Conservation (phyloP, 805 yeast genomes). For the Candida tibetensis region DNA sequence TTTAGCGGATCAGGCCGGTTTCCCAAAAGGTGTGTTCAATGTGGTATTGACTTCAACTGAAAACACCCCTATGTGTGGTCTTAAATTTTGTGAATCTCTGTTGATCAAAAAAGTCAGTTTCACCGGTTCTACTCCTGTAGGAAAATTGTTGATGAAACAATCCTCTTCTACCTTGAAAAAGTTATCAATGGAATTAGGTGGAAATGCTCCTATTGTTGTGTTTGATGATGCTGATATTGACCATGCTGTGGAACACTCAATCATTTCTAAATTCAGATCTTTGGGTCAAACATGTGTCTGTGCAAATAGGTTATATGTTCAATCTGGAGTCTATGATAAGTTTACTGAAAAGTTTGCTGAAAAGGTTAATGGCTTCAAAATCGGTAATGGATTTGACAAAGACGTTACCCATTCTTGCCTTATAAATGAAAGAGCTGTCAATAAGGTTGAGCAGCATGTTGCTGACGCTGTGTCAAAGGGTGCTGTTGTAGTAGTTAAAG, state of each 20-base stretch:
- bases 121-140: constrained; percentile 65
- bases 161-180: constrained; percentile 57
- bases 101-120: constrained; percentile 56
- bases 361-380: constrained; percentile 45
- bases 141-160: constrained; percentile 57
- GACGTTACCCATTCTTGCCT: constrained; percentile 56
- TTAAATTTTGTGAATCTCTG: constrained; percentile 47
- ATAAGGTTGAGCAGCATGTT: constrained; percentile 53
- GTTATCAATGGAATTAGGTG: constrained; percentile 62
- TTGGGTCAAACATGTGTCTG: constrained; percentile 68
- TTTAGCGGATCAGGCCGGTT: constrained; percentile 56
- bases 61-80: constrained; percentile 52
- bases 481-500: constrained; percentile 48
- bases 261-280: constrained; percentile 57
- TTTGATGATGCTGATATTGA: constrained; percentile 61
- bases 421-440: constrained; percentile 49
- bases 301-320: constrained; percentile 59
- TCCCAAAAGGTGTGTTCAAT: constrained; percentile 58
- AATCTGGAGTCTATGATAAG: constrained; percentile 47
- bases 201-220: constrained; percentile 63
- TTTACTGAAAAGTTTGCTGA: constrained; percentile 45
- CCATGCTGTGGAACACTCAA: constrained; percentile 49
- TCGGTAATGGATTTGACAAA: constrained; percentile 56
- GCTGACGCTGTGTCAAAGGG: constrained; percentile 55
- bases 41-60: constrained; percentile 46